Base-by-base conservation (phyloP, 768 basidiomycete genomes). In the Galerina marginata region DNA sequence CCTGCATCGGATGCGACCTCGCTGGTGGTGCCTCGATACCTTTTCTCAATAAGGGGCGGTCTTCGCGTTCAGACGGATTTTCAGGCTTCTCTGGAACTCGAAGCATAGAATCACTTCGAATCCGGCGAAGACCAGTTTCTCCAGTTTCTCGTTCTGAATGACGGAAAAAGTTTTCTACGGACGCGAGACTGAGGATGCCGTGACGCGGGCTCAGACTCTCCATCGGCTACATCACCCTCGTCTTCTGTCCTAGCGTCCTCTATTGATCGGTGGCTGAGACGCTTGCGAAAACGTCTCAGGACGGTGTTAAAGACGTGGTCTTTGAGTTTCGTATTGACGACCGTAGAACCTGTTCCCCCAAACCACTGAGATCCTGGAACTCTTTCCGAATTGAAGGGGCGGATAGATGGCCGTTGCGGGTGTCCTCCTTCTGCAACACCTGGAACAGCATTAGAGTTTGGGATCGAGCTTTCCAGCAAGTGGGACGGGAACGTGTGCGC, bases 261-360 rank as follows among this genome's bases (percentile, higher is more conserved):
- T 11, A 68, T 69, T 65, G 74, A 73, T 33, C 77, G 73, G 23
- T 77, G 78, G 43, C 74, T 79, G 9, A 78, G 75, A 37, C 84
- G 84, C 64, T 85, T 84, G 40, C 84, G 82, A 59, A 94, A 85
- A 59, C 92, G 82, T 49, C 88, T 86, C 62, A 98, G 78, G 36
- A 99, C 87, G 15, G 92, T 91, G 61, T 86, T 91, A 71, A 99
- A 96, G 47, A 99, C 94, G 66, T 96, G 95, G 69, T 99, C 95
- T 75, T 95, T 96, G 59, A 99, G 79, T 72, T 87, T 92, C 40
- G 91, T 94, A 73, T 99, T 99, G 60, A 98, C 95, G 54, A 89
- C 84, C 5, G 97, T 99, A 12, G 92, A 93, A 1, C 96, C 96
- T 2, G 90, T 92, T 3, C 96, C 96, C 37, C 91, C 93, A 65